Evolutionary conservation across 352 stramenopile genomes (phyloP).

Genomic region (Globisporangium megalacanthum): DNA sequence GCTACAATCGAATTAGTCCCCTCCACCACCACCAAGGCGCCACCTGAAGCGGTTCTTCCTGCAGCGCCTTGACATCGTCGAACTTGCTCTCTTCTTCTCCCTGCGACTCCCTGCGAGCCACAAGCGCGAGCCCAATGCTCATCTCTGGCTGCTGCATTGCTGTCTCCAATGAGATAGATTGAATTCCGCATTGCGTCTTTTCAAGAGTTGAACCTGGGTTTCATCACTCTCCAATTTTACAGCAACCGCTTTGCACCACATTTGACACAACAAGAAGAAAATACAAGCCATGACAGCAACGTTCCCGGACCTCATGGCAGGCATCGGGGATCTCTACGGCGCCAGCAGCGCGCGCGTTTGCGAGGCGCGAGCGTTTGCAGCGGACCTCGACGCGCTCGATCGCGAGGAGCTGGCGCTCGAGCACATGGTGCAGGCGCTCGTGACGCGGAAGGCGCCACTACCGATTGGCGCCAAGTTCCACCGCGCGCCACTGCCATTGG

Average conservation of each 20-base stretch:
- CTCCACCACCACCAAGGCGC: not conserved
- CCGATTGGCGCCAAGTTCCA: conserved; percentile 65
- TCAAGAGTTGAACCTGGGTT: not conserved
- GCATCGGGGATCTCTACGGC: conserved; percentile 58
- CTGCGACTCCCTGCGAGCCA: conserved; percentile 17
- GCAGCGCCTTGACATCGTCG: conserved; percentile 47
- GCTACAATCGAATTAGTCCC: not conserved
- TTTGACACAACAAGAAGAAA: too few species aligned
- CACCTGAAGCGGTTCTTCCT: conserved; percentile 51
- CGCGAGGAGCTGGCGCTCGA: conserved; percentile 50
- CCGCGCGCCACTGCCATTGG: conserved; percentile 4
- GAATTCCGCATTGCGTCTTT: not conserved
- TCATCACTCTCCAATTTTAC: not conserved
- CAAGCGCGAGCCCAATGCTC: conserved; percentile 19
- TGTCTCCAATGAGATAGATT: not conserved
- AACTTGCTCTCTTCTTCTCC: conserved; percentile 41
- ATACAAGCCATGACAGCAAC: not conserved
- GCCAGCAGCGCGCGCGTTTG: conserved; percentile 40
- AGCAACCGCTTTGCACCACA: too few species aligned
- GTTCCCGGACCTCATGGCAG: conserved; percentile 34
- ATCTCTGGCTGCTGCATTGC: conserved; percentile 16
- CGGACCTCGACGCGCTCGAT: conserved; percentile 52
- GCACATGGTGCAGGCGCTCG: conserved; percentile 39
- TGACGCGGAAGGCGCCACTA: conserved; percentile 37
- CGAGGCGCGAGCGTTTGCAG: conserved; percentile 35